Conservation (phyloP, 257 asterid genomes). For the Cruciata laevipes region DNA sequence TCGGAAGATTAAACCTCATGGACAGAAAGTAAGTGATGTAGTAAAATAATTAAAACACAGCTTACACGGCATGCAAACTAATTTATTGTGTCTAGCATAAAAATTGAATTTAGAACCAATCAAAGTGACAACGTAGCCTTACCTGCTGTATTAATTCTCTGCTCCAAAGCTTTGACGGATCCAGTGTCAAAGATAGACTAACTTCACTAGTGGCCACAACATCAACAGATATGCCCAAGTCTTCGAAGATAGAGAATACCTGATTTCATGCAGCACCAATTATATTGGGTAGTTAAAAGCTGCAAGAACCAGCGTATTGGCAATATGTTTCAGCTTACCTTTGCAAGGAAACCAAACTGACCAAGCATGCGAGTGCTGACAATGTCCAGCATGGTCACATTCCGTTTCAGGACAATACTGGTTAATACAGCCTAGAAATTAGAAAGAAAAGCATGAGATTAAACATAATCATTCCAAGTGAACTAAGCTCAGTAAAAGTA, state of each 20-base stretch:
- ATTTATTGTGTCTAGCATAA: neutral
- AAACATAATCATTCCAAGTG: slow-evolving; percentile 7
- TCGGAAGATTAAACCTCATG: slow-evolving; percentile 3
- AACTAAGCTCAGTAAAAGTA: slow-evolving; percentile 4
- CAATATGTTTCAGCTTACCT: slow-evolving; percentile 35
- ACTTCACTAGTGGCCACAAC: slow-evolving; percentile 97
- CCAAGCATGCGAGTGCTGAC: slow-evolving; percentile 95
- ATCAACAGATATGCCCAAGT: slow-evolving; percentile 86
- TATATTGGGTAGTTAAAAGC: slow-evolving; percentile 1
- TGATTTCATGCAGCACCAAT: slow-evolving; percentile 24
- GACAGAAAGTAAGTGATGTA: neutral
- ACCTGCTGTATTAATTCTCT: slow-evolving; percentile 97
- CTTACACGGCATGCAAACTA: slow-evolving; percentile 9
- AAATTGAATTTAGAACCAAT: slow-evolving; percentile 2
- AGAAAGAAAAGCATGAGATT: slow-evolving; percentile 10
- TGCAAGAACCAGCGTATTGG: neutral
- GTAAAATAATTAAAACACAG: neutral
- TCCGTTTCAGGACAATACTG: slow-evolving; percentile 83
- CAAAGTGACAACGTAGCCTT: slow-evolving; percentile 35
- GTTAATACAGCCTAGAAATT: slow-evolving; percentile 76
- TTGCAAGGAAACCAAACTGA: slow-evolving; percentile 87
- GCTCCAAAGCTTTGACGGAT: slow-evolving; percentile 95
- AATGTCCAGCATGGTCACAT: slow-evolving; percentile 89
- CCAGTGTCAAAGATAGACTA: slow-evolving; percentile 82
- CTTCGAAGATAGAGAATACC: slow-evolving; percentile 87